These are phyloP conservation scores for Sinapis alba DNA, from an alignment of 441 rosid species.

Conservation along the genomic window DNA sequence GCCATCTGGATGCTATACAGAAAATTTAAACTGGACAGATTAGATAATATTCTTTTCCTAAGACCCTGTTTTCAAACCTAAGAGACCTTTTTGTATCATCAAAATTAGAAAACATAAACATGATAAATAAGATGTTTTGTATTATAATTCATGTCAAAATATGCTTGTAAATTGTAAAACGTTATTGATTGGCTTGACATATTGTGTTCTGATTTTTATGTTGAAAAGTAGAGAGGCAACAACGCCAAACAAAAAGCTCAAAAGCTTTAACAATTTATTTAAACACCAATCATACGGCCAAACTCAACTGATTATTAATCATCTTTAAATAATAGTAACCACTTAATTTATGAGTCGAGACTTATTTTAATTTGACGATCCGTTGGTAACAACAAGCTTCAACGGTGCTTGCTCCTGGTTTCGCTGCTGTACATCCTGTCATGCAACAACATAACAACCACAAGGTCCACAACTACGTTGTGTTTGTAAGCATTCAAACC, in stretches of 20 bases:
- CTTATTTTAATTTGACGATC: constrained; percentile 3
- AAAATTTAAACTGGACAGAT: not conserved
- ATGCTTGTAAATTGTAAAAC: not conserved
- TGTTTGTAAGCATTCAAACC: not conserved
- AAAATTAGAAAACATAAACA: not conserved
- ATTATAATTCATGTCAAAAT: not conserved
- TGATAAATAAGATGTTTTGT: not conserved
- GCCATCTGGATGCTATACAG: not conserved
- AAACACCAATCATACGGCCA: not conserved
- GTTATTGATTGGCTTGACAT: not conserved
- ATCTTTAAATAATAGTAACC: not conserved
- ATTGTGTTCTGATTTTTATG: not conserved
- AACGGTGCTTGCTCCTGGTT: constrained; percentile 38
- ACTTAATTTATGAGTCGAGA: not conserved
- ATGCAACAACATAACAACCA: constrained; percentile 16
- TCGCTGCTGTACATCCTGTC: constrained; percentile 35
- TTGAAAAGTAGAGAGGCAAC: not conserved
- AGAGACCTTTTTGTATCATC: not conserved
- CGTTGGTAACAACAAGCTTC: not conserved
- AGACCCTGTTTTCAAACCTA: not conserved
- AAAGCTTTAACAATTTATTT: constrained; percentile 11
- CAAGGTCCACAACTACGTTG: not conserved
- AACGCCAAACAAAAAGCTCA: not conserved
- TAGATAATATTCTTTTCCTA: not conserved
- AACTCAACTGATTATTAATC: not conserved